Percentiles rank a stretch among this genome's conserved stretches.
Evolutionary conservation across 345 rosid species (phyloP).

Genomic region (Rhizophora apiculata): DNA sequence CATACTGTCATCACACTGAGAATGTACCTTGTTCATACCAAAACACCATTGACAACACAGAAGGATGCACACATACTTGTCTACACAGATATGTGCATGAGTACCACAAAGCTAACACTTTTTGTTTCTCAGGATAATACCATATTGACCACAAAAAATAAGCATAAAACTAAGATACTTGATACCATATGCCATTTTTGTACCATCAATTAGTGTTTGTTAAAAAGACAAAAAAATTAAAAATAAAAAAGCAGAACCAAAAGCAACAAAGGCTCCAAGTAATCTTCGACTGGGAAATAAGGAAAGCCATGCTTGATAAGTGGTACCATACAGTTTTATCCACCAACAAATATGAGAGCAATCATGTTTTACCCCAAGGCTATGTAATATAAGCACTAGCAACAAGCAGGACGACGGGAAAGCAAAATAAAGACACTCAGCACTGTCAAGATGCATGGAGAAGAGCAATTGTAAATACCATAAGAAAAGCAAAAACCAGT

Average conservation of each 20-base stretch:
- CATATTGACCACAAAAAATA: neutral
- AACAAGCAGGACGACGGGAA: neutral
- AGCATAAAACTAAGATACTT: too few species aligned
- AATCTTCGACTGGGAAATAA: neutral
- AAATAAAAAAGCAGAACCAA: too few species aligned
- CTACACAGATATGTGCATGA: too few species aligned
- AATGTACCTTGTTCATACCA: neutral
- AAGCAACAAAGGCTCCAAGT: too few species aligned
- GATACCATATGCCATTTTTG: too few species aligned
- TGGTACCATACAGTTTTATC: neutral
- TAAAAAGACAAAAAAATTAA: too few species aligned
- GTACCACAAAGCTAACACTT: too few species aligned
- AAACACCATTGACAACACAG: neutral
- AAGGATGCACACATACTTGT: neutral
- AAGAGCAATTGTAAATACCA: neutral
- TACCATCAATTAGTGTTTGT: too few species aligned
- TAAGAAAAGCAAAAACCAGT: neutral
- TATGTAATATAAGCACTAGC: neutral
- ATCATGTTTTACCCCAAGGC: neutral
- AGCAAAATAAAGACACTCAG: neutral
- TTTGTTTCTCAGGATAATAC: neutral
- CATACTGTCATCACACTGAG: neutral
- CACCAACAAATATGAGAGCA: neutral
- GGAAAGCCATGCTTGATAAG: neutral
- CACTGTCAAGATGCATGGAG: neutral